Evolutionary conservation across 2,329 filamentous ascomycete species (phyloP).

Genomic region (Coniochaeta pulveracea): DNA sequence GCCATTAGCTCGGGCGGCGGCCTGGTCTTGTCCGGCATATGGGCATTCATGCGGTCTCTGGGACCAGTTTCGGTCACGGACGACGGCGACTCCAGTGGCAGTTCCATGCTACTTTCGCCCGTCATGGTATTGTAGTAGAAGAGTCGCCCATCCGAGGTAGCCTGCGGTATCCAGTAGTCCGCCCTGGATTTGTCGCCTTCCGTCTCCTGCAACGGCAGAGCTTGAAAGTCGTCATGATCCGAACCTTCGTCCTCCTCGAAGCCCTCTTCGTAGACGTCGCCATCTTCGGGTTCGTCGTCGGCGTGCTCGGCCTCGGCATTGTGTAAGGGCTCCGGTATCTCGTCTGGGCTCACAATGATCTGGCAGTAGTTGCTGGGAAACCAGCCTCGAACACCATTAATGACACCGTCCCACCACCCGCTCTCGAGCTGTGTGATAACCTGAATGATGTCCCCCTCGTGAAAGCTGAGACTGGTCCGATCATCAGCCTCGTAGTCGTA

Average conservation of each 20-base stretch:
- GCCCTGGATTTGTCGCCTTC: constrained; percentile 68
- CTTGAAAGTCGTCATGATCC: constrained; percentile 36
- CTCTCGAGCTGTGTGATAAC: constrained; percentile 97
- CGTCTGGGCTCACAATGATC: constrained; percentile 66
- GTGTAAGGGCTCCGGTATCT: constrained; percentile 51
- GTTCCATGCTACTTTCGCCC: constrained; percentile 85
- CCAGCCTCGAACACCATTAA: constrained; percentile 94
- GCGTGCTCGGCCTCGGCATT: constrained; percentile 41
- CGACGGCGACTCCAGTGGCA: constrained; percentile 83
- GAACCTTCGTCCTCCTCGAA: constrained; percentile 56
- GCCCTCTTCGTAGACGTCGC: constrained; percentile 57
- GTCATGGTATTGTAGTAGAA: constrained; percentile 99
- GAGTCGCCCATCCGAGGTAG: constrained; percentile 80
- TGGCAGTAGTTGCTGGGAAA: constrained; percentile 99
- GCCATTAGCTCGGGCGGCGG: constrained; percentile 88
- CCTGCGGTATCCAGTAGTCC: constrained; percentile 97
- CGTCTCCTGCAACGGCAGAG: constrained; percentile 58
- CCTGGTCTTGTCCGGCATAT: constrained; percentile 78
- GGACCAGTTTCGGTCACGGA: constrained; percentile 75
- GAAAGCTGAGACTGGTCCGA: constrained; percentile 91
- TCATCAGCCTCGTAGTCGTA: constrained; percentile 99
- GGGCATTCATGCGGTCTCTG: constrained; percentile 77
- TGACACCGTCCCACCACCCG: constrained; percentile 98
- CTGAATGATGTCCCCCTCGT: constrained; percentile 93
- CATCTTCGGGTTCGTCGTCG: constrained; percentile 56